Base-by-base conservation (phyloP, 768 basidiomycete species). In the Lenzites betulinus region DNA sequence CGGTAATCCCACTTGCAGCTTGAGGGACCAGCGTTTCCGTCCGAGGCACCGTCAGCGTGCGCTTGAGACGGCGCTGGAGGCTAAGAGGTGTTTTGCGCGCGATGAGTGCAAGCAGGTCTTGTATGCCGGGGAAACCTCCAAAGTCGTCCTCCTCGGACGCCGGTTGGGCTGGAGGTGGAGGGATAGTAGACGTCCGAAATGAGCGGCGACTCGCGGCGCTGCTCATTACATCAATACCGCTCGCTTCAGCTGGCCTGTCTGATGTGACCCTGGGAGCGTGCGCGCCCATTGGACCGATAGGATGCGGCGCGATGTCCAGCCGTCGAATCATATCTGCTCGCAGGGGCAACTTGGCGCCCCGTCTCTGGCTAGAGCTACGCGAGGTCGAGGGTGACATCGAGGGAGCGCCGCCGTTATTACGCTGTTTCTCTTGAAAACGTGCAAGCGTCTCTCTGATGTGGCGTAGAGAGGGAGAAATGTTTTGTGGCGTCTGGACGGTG, bases 1-100 rank as follows among this genome's bases (percentile, higher is more conserved):
- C 12, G 20, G 22, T 2, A 2, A 38, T 22, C 3, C 41, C 59
- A 3, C 26, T 42, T 16, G 35, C 53, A 1, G 30, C 20, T 30
- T 47, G 65, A 51, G 66, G 64, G 16, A 73, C 36, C 30, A 88
- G 70, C 2, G 89, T 86, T 18, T 79, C 81, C n/a, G 89, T 86
- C 1, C 77, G 74, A 2, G 89, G 89, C 16, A 94, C 81, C 0
- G 93, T 95, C 30, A 93, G 59, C 0, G 88, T 91, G 46, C 83
- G 82, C 13, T 78, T 80, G 26, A 95, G 71, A 25, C 74, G 81
- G 41, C 75, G 78, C 38, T 82, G 74, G 26, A 87, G 52, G 1
- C 78, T 71, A 0, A 93, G 94, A 49, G 92, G 89, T 18, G 85
- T 64, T 30, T 74, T 74, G 12, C 74, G 62, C 11, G 91, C 72